These are phyloP conservation scores for Umbelopsis sp. DNA, from an alignment of 371 early-diverging fungal genomes.

Conservation along the genomic window DNA sequence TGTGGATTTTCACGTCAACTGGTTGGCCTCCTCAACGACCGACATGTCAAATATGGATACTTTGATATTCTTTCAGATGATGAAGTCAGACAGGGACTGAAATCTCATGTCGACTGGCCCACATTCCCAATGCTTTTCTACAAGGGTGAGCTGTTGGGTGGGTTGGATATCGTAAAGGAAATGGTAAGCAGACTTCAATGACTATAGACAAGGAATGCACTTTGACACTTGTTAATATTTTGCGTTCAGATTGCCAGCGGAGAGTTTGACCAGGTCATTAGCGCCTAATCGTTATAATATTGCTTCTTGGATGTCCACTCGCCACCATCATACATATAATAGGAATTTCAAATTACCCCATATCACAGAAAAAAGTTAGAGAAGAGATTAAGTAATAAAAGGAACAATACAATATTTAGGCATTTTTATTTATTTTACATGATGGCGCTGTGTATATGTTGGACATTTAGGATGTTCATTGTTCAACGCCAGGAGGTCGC, in stretches of 20 bases:
- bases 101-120: slow-evolving; percentile 61
- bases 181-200: slow-evolving; percentile 53
- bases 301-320: not conserved
- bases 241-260: slow-evolving; percentile 39
- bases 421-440: not conserved
- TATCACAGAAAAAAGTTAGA: slow-evolving; percentile 4
- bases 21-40: slow-evolving; percentile 70
- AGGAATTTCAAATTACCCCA: not conserved
- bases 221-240: too few relatives aligned
- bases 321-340: too few relatives aligned
- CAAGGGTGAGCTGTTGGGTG: slow-evolving; percentile 92
- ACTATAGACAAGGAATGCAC: too few relatives aligned
- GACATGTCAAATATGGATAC: slow-evolving; percentile 72
- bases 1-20: slow-evolving; percentile 90
- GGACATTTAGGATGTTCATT: slow-evolving; percentile 5
- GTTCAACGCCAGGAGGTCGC: slow-evolving; percentile 45
- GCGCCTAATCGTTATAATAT: slow-evolving; percentile 33
- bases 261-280: slow-evolving; percentile 51
- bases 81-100: slow-evolving; percentile 78
- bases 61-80: slow-evolving; percentile 91
- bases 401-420: not conserved
- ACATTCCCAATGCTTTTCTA: slow-evolving; percentile 79
- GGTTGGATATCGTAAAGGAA: slow-evolving; percentile 91
- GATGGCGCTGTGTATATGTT: not conserved
- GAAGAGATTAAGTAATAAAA: not conserved